These are phyloP conservation scores for Tolypocladium ophioglossoides DNA, from an alignment of 2,329 filamentous ascomycete genomes.

Conservation along the genomic window DNA sequence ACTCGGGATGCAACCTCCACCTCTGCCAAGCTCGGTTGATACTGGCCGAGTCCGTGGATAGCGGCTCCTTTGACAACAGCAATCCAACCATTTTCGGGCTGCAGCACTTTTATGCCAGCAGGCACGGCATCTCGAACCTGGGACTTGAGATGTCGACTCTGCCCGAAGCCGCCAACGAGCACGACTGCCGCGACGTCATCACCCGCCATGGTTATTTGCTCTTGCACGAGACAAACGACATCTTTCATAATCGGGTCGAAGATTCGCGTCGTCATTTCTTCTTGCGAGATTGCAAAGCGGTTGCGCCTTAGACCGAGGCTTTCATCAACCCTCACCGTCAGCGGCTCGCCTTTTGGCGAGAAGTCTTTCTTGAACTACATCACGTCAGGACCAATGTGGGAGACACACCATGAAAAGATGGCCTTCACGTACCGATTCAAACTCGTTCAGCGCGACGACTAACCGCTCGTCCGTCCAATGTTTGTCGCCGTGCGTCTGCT, in stretches of 20 bases:
- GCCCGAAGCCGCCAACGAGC: conserved; percentile 38
- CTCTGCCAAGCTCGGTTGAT: conserved; percentile 15
- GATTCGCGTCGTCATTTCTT: conserved; percentile 55
- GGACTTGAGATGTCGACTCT: conserved; percentile 32
- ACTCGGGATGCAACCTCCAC: conserved; percentile 23
- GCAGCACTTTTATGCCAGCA: conserved; percentile 29
- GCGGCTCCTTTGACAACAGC: conserved; percentile 41
- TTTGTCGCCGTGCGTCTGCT: conserved; percentile 30
- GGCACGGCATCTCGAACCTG: conserved; percentile 25
- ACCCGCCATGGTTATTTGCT: conserved; percentile 25
- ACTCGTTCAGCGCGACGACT: conserved; percentile 28
- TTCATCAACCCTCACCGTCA: conserved; percentile 23
- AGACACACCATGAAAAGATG: too few relatives aligned
- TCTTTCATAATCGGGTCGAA: conserved; percentile 31
- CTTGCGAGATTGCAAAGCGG: conserved; percentile 24
- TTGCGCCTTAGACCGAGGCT: conserved; percentile 21
- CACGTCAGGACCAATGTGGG: background rate
- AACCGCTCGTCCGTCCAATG: conserved; percentile 31
- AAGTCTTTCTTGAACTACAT: conserved; percentile 27
- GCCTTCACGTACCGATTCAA: conserved; percentile 26
- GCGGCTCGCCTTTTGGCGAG: conserved; percentile 22
- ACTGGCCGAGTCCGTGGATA: conserved; percentile 26
- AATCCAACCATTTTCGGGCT: conserved; percentile 37
- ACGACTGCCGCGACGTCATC: conserved; percentile 27
- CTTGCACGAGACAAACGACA: conserved; percentile 30